Conservation (phyloP, 2,329 filamentous ascomycete genomes). For the Geosmithia flava region DNA sequence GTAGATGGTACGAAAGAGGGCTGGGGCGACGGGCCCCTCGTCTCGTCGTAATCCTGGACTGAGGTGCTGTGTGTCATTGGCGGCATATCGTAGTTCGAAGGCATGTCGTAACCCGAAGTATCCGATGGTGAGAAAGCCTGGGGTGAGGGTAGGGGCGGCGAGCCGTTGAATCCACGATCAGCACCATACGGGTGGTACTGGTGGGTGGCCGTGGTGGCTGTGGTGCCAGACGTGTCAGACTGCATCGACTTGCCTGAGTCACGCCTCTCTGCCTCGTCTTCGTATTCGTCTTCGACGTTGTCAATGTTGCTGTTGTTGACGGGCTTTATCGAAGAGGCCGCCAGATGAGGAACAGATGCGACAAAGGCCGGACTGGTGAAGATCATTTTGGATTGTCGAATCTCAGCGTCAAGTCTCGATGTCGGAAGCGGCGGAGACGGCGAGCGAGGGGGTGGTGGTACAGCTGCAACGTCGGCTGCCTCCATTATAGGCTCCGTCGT, state of each 20-base stretch:
- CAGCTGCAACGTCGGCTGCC: constrained; percentile 6
- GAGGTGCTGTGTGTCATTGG: neutral
- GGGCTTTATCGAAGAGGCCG: constrained; percentile 6
- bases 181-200: neutral
- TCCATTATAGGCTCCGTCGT: neutral
- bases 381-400: constrained; percentile 25
- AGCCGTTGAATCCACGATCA: neutral
- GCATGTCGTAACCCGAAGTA: neutral
- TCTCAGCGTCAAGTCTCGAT: constrained; percentile 23
- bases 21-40: neutral
- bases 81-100: neutral
- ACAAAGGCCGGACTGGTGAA: constrained; percentile 25
- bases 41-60: neutral
- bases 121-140: neutral
- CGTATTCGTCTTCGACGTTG: constrained; percentile 8
- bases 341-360: constrained; percentile 24
- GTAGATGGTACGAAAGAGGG: neutral
- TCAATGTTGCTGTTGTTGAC: constrained; percentile 6
- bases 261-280: constrained; percentile 23
- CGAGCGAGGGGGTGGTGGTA: constrained; percentile 4
- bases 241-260: constrained; percentile 39
- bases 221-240: constrained; percentile 11
- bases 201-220: neutral
- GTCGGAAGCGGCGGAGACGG: constrained; percentile 1
- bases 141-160: neutral